Conservation (phyloP, 2,329 filamentous ascomycete genomes). For the Rugonectria rugulosa region DNA sequence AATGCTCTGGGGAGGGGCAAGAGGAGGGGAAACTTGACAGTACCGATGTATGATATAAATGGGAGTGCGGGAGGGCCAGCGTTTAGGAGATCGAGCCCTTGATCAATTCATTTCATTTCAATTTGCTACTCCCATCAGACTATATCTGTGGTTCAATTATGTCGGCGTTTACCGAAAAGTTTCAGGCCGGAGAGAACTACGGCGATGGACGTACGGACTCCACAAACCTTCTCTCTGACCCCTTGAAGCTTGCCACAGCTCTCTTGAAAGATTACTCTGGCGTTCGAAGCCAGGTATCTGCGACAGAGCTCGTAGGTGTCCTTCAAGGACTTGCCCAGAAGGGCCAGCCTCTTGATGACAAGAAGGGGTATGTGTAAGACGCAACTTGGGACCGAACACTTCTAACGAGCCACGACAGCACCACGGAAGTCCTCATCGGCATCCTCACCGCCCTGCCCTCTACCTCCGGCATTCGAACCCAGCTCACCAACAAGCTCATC, state of each 20-base stretch:
- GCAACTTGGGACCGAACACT: background rate
- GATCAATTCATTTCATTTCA: background rate
- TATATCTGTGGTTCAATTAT: constrained; percentile 30
- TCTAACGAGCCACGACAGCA: constrained; percentile 39
- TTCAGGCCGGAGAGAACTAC: constrained; percentile 49
- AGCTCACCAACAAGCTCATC: constrained; percentile 59
- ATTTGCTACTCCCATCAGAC: background rate
- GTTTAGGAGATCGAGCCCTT: background rate
- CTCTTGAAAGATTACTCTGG: constrained; percentile 43
- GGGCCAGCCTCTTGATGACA: constrained; percentile 67
- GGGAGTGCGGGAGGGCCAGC: background rate
- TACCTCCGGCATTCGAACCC: constrained; percentile 42
- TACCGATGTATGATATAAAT: constrained; percentile 24
- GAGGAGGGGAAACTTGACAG: no score
- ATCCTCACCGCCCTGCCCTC: constrained; percentile 49
- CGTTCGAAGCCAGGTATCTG: constrained; percentile 38
- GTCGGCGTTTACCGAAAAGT: constrained; percentile 46
- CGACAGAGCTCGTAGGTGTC: constrained; percentile 41
- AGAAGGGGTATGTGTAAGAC: constrained; percentile 47
- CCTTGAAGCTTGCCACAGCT: constrained; percentile 43
- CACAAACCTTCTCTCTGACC: constrained; percentile 42
- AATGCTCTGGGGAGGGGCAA: background rate
- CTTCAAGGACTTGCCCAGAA: constrained; percentile 45
- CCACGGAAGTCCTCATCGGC: constrained; percentile 32
- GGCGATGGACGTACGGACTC: constrained; percentile 36